Conservation (phyloP, 106 monocot species). For the Narthecium ossifragum region DNA sequence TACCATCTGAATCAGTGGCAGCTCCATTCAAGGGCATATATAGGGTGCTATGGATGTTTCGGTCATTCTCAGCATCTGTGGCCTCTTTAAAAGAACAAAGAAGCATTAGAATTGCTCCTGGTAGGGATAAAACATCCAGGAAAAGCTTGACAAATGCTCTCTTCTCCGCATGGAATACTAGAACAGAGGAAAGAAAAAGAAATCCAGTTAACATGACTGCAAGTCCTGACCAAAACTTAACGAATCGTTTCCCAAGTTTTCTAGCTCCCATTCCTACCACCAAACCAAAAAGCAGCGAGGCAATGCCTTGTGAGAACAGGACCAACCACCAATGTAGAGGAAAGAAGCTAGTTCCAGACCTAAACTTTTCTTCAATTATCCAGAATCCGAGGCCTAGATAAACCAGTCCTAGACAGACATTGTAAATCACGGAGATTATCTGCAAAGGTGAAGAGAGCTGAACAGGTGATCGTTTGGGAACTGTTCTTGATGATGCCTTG, state of each 20-base stretch:
- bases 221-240: conserved; percentile 23
- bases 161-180: conserved; percentile 17
- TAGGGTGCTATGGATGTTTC: conserved; percentile 9
- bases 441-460: conserved; percentile 18
- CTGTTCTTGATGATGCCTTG: conserved; percentile 9
- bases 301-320: conserved; percentile 37
- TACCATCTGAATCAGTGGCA: conserved; percentile 10
- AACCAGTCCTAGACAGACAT: conserved; percentile 35
- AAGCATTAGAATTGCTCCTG: conserved; percentile 43
- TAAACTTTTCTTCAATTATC: conserved; percentile 26
- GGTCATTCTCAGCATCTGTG: conserved; percentile 4
- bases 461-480: neutral
- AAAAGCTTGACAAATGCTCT: conserved; percentile 20
- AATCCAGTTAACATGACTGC: conserved; percentile 22
- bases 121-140: conserved; percentile 52
- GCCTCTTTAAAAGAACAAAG: conserved; percentile 22
- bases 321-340: conserved; percentile 38
- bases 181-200: conserved; percentile 38
- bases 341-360: conserved; percentile 1
- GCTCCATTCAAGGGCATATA: conserved; percentile 31
- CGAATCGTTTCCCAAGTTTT: conserved; percentile 8
- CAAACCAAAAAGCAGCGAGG: conserved; percentile 24
- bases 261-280: neutral
- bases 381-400: conserved; percentile 41
- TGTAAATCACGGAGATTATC: conserved; percentile 12